These are phyloP conservation scores for Pichia ethanolica DNA, from an alignment of 805 yeast species.

Conservation along the genomic window DNA sequence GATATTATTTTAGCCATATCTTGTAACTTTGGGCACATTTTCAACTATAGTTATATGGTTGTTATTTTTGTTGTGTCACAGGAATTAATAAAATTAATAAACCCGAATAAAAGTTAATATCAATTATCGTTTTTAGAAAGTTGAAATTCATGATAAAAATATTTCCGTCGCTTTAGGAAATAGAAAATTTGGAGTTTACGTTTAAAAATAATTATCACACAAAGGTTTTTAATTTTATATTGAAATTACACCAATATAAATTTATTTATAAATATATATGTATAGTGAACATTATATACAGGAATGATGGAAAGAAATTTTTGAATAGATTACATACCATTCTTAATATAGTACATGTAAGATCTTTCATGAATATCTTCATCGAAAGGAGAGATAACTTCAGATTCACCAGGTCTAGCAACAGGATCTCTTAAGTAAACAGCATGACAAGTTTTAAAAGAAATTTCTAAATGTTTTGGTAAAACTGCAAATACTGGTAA, in stretches of 20 bases:
- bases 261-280: too few species aligned
- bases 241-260: too few species aligned
- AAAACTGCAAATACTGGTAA: constrained; percentile 85
- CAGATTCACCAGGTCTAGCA: constrained; percentile 94
- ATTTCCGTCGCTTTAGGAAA: too few species aligned
- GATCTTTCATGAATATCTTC: constrained; percentile 84
- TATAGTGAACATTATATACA: background rate
- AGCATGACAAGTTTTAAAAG: constrained; percentile 90
- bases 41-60: too few species aligned
- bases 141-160: too few species aligned
- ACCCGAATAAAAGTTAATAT: too few species aligned
- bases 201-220: too few species aligned
- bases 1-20: background rate
- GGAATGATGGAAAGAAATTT: background rate
- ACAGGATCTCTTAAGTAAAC: constrained; percentile 96
- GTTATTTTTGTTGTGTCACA: too few species aligned
- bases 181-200: too few species aligned
- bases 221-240: too few species aligned
- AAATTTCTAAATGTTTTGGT: constrained; percentile 87
- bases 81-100: too few species aligned
- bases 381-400: constrained; percentile 86
- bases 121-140: too few species aligned
- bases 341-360: constrained; percentile 85
- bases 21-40: background rate
- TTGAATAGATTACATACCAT: constrained; percentile 35